These are phyloP conservation scores for Climacium dendroides DNA, from an alignment of 225 moss, liverwort and hornwort species.

Conservation along the genomic window DNA sequence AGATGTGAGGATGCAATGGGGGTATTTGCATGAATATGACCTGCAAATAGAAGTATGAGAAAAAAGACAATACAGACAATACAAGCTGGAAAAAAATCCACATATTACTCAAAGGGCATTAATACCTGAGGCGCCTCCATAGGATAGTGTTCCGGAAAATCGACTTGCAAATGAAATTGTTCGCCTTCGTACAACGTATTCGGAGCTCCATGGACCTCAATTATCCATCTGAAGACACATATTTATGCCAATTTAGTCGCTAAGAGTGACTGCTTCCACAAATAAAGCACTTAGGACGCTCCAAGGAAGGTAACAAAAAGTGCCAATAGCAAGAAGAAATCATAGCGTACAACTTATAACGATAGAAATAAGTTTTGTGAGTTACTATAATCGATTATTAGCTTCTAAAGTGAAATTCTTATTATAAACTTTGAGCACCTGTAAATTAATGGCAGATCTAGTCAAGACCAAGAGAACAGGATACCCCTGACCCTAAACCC, in stretches of 20 bases:
- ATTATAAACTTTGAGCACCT: background rate
- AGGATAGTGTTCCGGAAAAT: constrained; percentile 95
- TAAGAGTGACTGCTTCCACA: background rate
- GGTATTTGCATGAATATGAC: constrained; percentile 95
- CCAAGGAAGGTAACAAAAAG: background rate
- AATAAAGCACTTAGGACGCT: background rate
- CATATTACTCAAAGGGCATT: background rate
- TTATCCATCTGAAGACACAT: constrained; percentile 73
- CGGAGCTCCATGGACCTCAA: constrained; percentile 90
- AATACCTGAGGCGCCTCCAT: constrained; percentile 98
- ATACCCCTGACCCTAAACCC: background rate
- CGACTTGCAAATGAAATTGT: constrained; percentile 94
- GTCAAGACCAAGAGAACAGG: background rate
- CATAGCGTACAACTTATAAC: background rate
- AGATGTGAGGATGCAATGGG: constrained; percentile 93
- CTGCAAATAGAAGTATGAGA: constrained; percentile 16
- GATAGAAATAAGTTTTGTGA: background rate
- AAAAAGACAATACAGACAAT: background rate
- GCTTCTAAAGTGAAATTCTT: background rate
- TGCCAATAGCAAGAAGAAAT: background rate
- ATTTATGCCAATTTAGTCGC: background rate
- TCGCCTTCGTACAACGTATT: constrained; percentile 82
- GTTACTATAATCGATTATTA: background rate
- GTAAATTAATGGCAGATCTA: background rate
- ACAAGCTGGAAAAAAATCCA: background rate